These are phyloP conservation scores for Aspergillus sp. DNA, from an alignment of 2,329 filamentous ascomycete genomes.

Conservation along the genomic window DNA sequence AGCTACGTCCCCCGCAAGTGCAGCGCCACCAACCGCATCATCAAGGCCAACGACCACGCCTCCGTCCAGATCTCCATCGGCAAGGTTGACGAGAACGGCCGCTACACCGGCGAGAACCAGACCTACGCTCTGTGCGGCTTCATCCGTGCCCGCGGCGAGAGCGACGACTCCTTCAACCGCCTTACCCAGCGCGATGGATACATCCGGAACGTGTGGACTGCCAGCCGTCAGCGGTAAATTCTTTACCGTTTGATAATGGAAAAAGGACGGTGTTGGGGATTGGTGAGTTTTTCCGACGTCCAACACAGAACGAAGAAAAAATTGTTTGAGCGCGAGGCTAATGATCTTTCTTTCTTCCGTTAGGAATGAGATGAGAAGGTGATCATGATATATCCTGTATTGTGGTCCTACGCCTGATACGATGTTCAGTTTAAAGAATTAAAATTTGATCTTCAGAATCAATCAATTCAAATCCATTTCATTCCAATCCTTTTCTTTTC, in stretches of 20 bases:
- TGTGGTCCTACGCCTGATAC: slow-evolving; percentile 11
- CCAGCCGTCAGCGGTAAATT: slow-evolving; percentile 55
- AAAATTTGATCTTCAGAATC: slow-evolving; percentile 1
- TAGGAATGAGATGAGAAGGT: slow-evolving; percentile 8
- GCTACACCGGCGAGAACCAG: slow-evolving; percentile 95
- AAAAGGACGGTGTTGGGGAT: background rate
- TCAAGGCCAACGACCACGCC: slow-evolving; percentile 99
- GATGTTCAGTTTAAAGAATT: slow-evolving; percentile 8
- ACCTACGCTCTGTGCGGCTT: slow-evolving; percentile 97
- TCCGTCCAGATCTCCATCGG: slow-evolving; percentile 95
- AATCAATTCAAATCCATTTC: slow-evolving; percentile 10
- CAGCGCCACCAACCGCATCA: slow-evolving; percentile 98
- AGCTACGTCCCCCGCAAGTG: slow-evolving; percentile 99
- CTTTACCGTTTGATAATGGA: background rate
- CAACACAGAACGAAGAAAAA: background rate
- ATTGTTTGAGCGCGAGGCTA: background rate
- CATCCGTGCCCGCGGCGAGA: slow-evolving; percentile 96
- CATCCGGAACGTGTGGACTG: slow-evolving; percentile 96
- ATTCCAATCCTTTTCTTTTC: slow-evolving; percentile 3
- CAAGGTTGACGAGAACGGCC: slow-evolving; percentile 99
- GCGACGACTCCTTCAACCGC: slow-evolving; percentile 93
- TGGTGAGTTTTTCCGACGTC: background rate
- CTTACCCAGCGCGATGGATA: slow-evolving; percentile 94
- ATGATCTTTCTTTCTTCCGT: background rate
- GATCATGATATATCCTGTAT: background rate